A percentile compares a stretch with the other conserved stretches of the same genome.
These are phyloP conservation scores for Thermothelomyces thermophilus DNA, from an alignment of 2,329 filamentous ascomycete genomes.

Conservation along the genomic window DNA sequence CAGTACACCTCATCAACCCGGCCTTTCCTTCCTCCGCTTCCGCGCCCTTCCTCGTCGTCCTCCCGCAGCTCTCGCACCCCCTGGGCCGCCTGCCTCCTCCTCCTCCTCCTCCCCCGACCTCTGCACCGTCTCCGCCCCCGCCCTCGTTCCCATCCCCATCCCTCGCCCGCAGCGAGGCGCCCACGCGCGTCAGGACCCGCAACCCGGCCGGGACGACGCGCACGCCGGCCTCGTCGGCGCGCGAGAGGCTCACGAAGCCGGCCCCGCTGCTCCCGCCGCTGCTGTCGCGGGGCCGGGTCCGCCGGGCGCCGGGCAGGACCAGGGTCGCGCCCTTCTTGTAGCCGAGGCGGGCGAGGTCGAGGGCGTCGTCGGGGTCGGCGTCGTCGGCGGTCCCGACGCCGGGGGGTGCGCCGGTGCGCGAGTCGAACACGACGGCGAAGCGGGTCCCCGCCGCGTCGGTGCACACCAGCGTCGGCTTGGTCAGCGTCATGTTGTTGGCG, in stretches of 20 bases:
- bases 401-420: slow-evolving; percentile 16
- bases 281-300: neutral
- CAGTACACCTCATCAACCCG: slow-evolving; percentile 35
- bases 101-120: slow-evolving; percentile 11
- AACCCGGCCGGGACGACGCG: slow-evolving; percentile 31
- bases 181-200: slow-evolving; percentile 27
- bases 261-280: neutral
- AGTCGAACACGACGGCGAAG: slow-evolving; percentile 42
- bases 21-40: slow-evolving; percentile 17
- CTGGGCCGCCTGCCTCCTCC: too few relatives aligned
- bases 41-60: slow-evolving; percentile 17
- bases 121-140: neutral
- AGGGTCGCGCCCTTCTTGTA: slow-evolving; percentile 36
- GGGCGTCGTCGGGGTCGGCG: too few relatives aligned
- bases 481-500: slow-evolving; percentile 43
- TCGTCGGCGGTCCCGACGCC: too few relatives aligned
- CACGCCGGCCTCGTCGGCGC: slow-evolving; percentile 27
- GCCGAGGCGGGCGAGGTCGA: slow-evolving; percentile 29
- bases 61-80: slow-evolving; percentile 27
- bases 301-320: slow-evolving; percentile 31
- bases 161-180: slow-evolving; percentile 24
- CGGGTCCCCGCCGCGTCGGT: slow-evolving; percentile 34
- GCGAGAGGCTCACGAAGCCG: slow-evolving; percentile 28
- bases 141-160: slow-evolving; percentile 1
- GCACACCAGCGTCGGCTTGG: slow-evolving; percentile 42